Evolutionary conservation across 768 basidiomycete species (phyloP), one percentile per base, ranked within the genome.

Genomic region (Phlegmacium glaucopus): DNA sequence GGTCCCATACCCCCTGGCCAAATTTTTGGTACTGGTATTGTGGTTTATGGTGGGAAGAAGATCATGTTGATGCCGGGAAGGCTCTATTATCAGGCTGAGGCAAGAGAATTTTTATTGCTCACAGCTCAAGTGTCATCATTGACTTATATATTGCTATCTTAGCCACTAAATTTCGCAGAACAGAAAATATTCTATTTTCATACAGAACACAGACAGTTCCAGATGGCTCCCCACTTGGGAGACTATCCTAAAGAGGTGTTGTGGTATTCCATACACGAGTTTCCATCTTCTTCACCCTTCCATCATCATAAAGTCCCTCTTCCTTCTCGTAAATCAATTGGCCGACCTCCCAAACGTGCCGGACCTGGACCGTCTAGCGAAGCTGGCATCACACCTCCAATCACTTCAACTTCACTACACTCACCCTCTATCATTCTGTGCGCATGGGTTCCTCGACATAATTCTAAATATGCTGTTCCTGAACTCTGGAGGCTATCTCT

Each of bases 401-500:
- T 27, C n/a, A 11, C 36, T 38, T 16, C 16, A 15, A 30, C 32
- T 15, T 27, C 29, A 29, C 26, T 39, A 2, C 22, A 16, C 0
- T 40, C 49, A 6, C 49, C 49, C 8, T 61, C 53, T 2, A 47
- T 57, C 17, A 41, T 63, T 9, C 46, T 66, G 10, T 58, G 61
- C 29, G 54, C 45, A 0, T 66, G 59, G 60, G 28, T 60, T 8
- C 39, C 42, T 29, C 42, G 51, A 4, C 29, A 15, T 8, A 18
- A 28, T 4, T 39, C 13, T 9, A 30, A 44, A 3, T 27, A 42
- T 16, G 16, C 54, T 25, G 44, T 45, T 2, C 61, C 59, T 0
- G 63, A 66, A 39, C 35, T 60, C 0, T 64, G 59, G 54, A 54
- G 55, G 29, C 57, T 61, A 22, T 25, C 49, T 13, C 48, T 61